These are phyloP conservation scores for Colletotrichum tofieldiae DNA, from an alignment of 2,329 filamentous ascomycete species.

Conservation along the genomic window DNA sequence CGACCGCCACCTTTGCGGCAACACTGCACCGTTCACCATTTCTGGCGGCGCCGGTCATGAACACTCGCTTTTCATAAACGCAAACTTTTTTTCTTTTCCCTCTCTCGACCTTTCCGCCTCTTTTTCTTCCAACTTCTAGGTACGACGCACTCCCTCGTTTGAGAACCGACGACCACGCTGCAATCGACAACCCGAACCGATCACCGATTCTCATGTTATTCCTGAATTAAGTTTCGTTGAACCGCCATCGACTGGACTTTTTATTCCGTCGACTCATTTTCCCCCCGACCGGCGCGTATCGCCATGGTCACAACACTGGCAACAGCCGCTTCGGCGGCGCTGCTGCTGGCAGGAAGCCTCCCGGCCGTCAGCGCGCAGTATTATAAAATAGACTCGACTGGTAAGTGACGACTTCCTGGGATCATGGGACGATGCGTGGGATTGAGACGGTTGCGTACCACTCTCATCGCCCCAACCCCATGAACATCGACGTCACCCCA, in stretches of 20 bases:
- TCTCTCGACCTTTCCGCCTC: not conserved
- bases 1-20: conserved; percentile 1
- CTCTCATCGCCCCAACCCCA: not conserved
- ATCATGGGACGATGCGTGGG: not conserved
- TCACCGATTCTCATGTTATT: not conserved
- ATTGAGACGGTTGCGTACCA: not conserved
- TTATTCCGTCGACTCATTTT: not conserved
- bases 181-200: not conserved
- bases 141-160: conserved; percentile 20
- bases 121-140: not conserved
- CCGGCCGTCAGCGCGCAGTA: conserved; percentile 46
- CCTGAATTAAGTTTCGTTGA: not conserved
- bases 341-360: conserved; percentile 34
- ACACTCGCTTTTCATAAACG: conserved; percentile 27
- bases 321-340: conserved; percentile 38
- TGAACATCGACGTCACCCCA: not conserved
- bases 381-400: conserved; percentile 52
- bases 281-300: conserved; percentile 28
- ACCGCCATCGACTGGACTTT: not conserved
- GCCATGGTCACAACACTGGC: conserved; percentile 41
- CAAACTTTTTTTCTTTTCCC: not conserved
- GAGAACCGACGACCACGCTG: not conserved
- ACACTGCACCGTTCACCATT: not conserved
- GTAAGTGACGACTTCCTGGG: conserved; percentile 44
- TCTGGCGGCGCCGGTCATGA: conserved; percentile 17